These are phyloP conservation scores for Exserohilum turcica DNA, from an alignment of 2,329 filamentous ascomycete species.

Conservation along the genomic window DNA sequence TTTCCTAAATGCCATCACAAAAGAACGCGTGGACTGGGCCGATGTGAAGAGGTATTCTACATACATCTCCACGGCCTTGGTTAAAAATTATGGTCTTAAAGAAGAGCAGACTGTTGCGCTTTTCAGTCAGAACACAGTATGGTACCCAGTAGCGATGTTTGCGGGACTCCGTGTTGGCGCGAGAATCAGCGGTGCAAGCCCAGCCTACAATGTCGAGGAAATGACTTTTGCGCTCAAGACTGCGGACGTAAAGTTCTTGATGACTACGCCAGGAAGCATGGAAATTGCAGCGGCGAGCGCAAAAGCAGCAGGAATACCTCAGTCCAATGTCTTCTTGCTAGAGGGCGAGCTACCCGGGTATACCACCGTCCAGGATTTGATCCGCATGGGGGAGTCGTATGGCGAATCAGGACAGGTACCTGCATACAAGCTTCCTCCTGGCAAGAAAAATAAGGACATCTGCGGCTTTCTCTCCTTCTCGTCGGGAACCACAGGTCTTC, in stretches of 20 bases:
- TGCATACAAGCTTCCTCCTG: constrained; percentile 56
- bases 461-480: constrained; percentile 56
- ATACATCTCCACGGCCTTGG: constrained; percentile 64
- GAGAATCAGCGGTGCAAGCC: constrained; percentile 65
- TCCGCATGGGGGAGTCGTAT: constrained; percentile 50
- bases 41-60: constrained; percentile 63
- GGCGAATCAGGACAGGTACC: constrained; percentile 53
- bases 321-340: constrained; percentile 61
- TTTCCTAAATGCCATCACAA: constrained; percentile 64
- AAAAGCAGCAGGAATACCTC: constrained; percentile 59
- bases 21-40: constrained; percentile 63
- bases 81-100: constrained; percentile 60
- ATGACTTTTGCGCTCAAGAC: constrained; percentile 69
- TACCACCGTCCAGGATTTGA: constrained; percentile 54
- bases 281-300: constrained; percentile 61
- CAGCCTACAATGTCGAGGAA: constrained; percentile 70
- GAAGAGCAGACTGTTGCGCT: constrained; percentile 63
- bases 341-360: constrained; percentile 60
- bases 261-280: constrained; percentile 62
- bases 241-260: constrained; percentile 61
- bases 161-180: constrained; percentile 61
- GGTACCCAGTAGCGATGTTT: constrained; percentile 69
- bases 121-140: constrained; percentile 68
- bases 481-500: constrained; percentile 46
- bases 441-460: constrained; percentile 62